Base-by-base conservation (phyloP, 768 basidiomycete species). In the Tricholoma terreum region DNA sequence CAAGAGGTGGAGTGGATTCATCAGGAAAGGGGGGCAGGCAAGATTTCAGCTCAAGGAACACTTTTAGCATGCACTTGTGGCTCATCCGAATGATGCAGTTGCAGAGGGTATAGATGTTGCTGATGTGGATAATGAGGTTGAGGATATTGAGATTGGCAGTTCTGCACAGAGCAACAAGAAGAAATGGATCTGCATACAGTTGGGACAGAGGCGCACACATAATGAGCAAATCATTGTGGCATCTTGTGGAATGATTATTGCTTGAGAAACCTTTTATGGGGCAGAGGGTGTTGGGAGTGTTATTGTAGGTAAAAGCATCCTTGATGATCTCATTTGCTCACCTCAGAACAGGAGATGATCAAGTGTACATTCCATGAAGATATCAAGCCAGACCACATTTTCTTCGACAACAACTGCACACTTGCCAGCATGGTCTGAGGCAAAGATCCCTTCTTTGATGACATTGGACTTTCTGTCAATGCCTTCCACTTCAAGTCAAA, bases 341-440 rank as follows among this genome's bases (percentile, higher is more conserved):
- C 34, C 34, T 27, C 6, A 6, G 24, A 35, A 35, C 34, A 35
- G 34, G 34, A 35, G 12, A 35, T 35, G 34, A 35, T 27, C 6
- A 27, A 27, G 24, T 6, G 24, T 27, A 27, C 24, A 27, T 27
- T 27, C 24, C 24, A 27, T 7, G 34, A 35, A 14, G 34, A 35
- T 7, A 35, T 35, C 34, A 35, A 35, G 12, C 34, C 34, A 5
- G 34, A 35, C 12, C 34, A 35, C 8, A 14, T 35, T 7, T 35
- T 35, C 15, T 45, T 30, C 6, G 34, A 76, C 72, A 0, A 80
- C 75, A 0, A 62, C 66, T 5, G 73, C 76, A 0, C 73, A 80
- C 50, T 76, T 78, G 55, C 61, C 69, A 0, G 80, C 80, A 58
- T 68, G 67, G 0, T 81, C 79, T 77, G 48, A 14, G 34, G 8